phyloP scores from a whole-genome alignment of 2,329 filamentous ascomycete genomes.

The Aspergillus spinulosporus region DNA sequence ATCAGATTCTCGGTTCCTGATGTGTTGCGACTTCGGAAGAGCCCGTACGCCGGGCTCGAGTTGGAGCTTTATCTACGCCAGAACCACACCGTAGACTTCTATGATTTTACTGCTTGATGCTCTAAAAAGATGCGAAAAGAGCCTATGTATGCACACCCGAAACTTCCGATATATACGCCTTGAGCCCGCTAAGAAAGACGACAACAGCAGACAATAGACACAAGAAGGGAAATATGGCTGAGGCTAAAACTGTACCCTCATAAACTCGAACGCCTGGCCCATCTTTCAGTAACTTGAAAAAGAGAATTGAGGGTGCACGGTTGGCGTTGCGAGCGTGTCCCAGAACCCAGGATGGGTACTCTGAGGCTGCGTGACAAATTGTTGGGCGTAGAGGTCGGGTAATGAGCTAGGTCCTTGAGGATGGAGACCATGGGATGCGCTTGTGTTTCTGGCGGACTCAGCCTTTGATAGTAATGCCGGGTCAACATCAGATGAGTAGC shows the following conservation, averaged over 20 bases:
- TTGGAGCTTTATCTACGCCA: too few species aligned
- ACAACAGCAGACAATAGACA: not conserved
- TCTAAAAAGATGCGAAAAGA: not conserved
- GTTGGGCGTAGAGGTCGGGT: slow-evolving; percentile 23
- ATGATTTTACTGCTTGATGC: too few species aligned
- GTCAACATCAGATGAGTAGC: slow-evolving; percentile 15
- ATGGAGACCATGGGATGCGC: slow-evolving; percentile 12
- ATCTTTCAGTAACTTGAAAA: slow-evolving; percentile 18
- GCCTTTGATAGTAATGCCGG: not conserved
- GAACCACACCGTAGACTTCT: too few species aligned
- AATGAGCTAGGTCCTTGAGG: slow-evolving; percentile 14
- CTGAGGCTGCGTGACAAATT: slow-evolving; percentile 15
- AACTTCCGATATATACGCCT: not conserved
- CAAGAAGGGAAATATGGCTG: not conserved
- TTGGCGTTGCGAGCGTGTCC: slow-evolving; percentile 13
- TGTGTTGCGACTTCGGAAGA: too few species aligned
- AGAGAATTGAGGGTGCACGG: slow-evolving; percentile 14
- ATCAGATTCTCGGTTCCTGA: too few species aligned
- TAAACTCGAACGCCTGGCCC: too few species aligned
- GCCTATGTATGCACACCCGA: not conserved
- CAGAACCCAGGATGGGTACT: slow-evolving; percentile 16
- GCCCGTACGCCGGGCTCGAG: too few species aligned
- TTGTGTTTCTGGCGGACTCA: slow-evolving; percentile 11
- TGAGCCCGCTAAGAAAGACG: not conserved
- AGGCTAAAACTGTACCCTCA: too few species aligned